A percentile compares a stretch with the other conserved stretches of the same genome.
phyloP scores from a whole-genome alignment of 140 eudicot species.

The Oenanthe javanica region DNA sequence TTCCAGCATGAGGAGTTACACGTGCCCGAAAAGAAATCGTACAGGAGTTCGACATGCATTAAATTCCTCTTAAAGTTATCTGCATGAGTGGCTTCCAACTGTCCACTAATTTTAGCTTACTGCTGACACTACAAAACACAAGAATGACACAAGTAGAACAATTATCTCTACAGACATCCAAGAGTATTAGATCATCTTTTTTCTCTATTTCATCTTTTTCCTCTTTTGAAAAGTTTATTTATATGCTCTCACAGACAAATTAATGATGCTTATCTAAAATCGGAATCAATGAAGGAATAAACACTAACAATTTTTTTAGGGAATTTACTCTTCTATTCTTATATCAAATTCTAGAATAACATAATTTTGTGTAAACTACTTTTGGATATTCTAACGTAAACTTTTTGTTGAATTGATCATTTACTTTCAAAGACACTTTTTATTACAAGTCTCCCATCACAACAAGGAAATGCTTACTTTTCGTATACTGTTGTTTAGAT shows the following conservation, averaged over 20 bases:
- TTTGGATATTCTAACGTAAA: not conserved
- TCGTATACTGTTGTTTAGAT: not conserved
- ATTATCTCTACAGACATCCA: not conserved
- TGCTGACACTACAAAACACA: not conserved
- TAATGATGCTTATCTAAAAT: not conserved
- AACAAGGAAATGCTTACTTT: not conserved
- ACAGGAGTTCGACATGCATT: not conserved
- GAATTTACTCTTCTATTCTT: not conserved
- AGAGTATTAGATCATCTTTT: not conserved
- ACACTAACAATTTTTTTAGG: too few relatives aligned
- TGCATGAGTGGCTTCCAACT: constrained; percentile 7
- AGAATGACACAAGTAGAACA: not conserved
- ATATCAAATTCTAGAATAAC: not conserved
- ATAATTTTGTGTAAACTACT: not conserved
- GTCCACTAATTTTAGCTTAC: constrained; percentile 1
- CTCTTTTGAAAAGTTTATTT: not conserved
- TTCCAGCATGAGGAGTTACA: not conserved
- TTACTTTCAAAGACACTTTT: not conserved
- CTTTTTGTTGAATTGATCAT: not conserved
- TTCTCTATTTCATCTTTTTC: not conserved
- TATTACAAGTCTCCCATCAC: constrained; percentile 2
- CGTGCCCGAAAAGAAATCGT: not conserved
- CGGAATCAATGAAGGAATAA: not conserved
- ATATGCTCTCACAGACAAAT: not conserved
- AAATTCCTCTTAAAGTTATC: not conserved